A percentile compares a stretch with the other conserved stretches of the same genome.
Conservation (phyloP, 2,329 filamentous ascomycete genomes). For the Cryphonectria japonica region DNA sequence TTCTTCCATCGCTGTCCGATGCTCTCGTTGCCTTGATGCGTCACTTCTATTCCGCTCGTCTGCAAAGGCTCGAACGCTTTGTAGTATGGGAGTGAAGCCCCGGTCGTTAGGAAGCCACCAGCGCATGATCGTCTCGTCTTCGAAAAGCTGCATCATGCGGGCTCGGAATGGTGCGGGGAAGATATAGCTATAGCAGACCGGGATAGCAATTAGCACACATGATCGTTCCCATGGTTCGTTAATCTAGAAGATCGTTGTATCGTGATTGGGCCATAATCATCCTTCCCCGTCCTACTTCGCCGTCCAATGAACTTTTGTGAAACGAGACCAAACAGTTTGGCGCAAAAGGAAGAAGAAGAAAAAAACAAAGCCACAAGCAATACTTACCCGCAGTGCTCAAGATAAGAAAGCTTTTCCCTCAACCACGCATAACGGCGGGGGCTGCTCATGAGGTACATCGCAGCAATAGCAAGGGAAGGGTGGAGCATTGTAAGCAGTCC, state of each 20-base stretch:
- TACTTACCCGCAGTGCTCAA: constrained; percentile 79
- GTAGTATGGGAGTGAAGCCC: constrained; percentile 73
- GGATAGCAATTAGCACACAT: constrained; percentile 4
- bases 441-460: constrained; percentile 80
- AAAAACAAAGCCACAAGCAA: constrained; percentile 11
- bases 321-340: background rate
- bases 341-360: too few relatives aligned
- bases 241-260: background rate
- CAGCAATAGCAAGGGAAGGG: constrained; percentile 74
- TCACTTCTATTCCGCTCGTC: constrained; percentile 71
- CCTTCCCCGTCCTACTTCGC: too few relatives aligned
- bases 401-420: constrained; percentile 74
- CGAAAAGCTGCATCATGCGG: constrained; percentile 77
- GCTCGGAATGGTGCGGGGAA: constrained; percentile 74
- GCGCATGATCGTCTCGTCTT: constrained; percentile 68
- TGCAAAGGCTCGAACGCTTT: constrained; percentile 78
- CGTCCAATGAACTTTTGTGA: background rate
- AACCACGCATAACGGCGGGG: constrained; percentile 76
- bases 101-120: constrained; percentile 93
- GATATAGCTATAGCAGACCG: constrained; percentile 68
- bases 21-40: constrained; percentile 66
- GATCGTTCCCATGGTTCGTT: background rate
- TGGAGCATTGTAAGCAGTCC: constrained; percentile 76
- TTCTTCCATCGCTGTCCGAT: constrained; percentile 73
- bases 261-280: background rate